Evolutionary conservation across 2,329 filamentous ascomycete species (phyloP).

Genomic region (Fusarium mexicanum): DNA sequence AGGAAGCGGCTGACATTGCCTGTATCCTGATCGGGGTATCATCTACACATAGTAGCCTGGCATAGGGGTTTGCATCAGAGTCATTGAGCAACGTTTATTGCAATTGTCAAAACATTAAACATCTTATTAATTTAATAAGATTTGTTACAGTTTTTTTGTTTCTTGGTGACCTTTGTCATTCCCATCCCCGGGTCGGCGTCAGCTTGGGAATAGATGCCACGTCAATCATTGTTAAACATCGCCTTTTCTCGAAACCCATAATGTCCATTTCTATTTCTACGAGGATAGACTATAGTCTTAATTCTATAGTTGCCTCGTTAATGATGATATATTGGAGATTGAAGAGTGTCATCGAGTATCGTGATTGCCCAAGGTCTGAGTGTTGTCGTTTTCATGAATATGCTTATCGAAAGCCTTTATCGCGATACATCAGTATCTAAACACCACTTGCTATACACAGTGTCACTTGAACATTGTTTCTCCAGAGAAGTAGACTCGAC

Average conservation of each 20-base stretch:
- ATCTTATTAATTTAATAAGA: not conserved
- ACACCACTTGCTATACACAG: not conserved
- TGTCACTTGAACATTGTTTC: not conserved
- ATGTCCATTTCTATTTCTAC: not conserved
- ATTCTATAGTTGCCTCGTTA: too few relatives aligned
- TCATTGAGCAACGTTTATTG: too few relatives aligned
- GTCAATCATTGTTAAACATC: not conserved
- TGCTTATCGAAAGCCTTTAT: not conserved
- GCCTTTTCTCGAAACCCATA: not conserved
- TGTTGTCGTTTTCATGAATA: too few relatives aligned
- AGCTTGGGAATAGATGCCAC: not conserved
- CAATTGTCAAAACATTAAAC: accelerated
- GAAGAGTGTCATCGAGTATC: not conserved
- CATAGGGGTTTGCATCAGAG: not conserved
- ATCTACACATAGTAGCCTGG: not conserved
- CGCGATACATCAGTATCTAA: not conserved
- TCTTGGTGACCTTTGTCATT: not conserved
- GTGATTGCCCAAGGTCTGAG: not conserved
- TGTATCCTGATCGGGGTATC: not conserved
- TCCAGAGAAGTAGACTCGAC: too few relatives aligned
- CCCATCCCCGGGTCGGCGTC: not conserved
- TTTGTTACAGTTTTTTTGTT: not conserved
- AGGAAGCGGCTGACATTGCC: not conserved
- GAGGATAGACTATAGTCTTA: accelerated
- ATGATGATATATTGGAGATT: not conserved